A percentile compares a stretch with the other conserved stretches of the same genome.
phyloP scores from a whole-genome alignment of 192 early-diverging fungal genomes.

The Oehlia diaphana region DNA sequence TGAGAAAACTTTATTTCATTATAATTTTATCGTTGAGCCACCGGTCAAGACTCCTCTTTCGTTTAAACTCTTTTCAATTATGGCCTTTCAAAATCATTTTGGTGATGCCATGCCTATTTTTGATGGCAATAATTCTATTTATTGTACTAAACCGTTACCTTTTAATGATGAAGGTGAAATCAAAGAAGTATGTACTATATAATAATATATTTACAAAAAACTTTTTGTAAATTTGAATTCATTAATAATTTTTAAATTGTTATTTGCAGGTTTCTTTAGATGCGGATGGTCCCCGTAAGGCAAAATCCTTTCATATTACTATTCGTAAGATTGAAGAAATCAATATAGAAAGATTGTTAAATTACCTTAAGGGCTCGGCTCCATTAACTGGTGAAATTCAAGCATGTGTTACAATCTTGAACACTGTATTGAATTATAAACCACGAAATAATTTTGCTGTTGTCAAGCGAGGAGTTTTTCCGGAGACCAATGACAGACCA shows the following conservation, averaged over 20 bases:
- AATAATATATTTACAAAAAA: background rate
- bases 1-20: background rate
- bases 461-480: constrained; percentile 16
- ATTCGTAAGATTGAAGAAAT: constrained; percentile 1
- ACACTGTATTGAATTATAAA: constrained; percentile 20
- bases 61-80: constrained; percentile 11
- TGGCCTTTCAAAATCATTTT: constrained; percentile 4
- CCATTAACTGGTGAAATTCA: background rate
- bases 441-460: background rate
- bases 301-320: constrained; percentile 2
- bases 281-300: background rate
- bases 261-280: background rate
- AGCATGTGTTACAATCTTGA: background rate
- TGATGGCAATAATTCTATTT: constrained; percentile 15
- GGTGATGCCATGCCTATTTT: background rate
- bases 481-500: background rate
- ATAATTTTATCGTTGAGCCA: constrained; percentile 8
- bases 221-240: background rate
- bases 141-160: background rate
- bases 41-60: background rate
- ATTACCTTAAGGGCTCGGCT: background rate
- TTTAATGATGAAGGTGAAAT: background rate
- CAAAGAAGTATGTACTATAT: background rate
- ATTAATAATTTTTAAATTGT: background rate
- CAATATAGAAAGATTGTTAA: background rate